Percentiles rank a stretch among this genome's conserved stretches.
These are phyloP conservation scores for Botrytis squamosa DNA, from an alignment of 2,329 filamentous ascomycete species.

Conservation along the genomic window DNA sequence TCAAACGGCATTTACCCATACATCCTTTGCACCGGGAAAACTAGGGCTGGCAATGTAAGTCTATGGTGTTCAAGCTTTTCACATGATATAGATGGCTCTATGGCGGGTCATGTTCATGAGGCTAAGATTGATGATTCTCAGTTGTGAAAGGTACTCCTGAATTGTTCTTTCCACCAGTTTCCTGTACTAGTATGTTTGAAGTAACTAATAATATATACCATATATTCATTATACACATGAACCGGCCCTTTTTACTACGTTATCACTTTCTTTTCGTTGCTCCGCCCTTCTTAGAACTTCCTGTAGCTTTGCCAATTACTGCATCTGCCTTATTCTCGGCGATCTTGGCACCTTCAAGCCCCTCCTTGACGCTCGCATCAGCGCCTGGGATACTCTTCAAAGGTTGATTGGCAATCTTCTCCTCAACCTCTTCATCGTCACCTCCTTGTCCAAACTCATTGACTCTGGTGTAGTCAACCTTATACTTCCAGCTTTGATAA, in stretches of 20 bases:
- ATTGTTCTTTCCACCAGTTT: background rate
- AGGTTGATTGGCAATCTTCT: conserved; percentile 46
- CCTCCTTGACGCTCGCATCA: conserved; percentile 28
- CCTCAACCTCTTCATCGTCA: conserved; percentile 72
- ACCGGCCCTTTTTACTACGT: background rate
- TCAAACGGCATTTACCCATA: background rate
- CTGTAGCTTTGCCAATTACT: conserved; percentile 46
- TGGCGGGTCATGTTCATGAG: background rate
- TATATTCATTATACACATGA: background rate
- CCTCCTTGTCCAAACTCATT: conserved; percentile 99
- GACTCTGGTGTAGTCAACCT: conserved; percentile 83
- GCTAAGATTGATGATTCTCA: background rate
- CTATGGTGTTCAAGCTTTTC: background rate
- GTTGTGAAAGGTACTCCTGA: background rate
- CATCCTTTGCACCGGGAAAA: too few relatives aligned
- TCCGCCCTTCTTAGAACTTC: conserved; percentile 46
- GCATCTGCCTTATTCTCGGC: conserved; percentile 28
- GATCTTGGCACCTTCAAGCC: conserved; percentile 40
- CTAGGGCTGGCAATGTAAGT: background rate
- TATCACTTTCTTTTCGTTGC: conserved; percentile 49
- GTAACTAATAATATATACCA: background rate
- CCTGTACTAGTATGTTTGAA: background rate
- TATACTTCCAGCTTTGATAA: conserved; percentile 92
- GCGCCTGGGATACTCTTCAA: conserved; percentile 27
- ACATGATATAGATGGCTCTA: background rate